Conservation (phyloP, 2,329 filamentous ascomycete genomes). For the Beauveria caledonica region DNA sequence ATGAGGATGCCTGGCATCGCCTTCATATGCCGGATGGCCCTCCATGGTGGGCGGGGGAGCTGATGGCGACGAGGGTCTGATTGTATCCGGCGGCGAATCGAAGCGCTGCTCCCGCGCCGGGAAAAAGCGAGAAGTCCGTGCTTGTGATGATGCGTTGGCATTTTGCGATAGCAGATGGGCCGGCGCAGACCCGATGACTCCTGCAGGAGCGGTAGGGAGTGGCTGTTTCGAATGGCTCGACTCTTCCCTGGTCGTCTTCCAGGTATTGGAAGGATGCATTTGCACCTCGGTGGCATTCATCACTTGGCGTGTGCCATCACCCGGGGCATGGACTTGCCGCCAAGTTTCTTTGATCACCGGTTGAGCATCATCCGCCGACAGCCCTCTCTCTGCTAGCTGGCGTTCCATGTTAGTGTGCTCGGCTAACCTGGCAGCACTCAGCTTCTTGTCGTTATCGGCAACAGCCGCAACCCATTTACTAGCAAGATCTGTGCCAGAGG, state of each 20-base stretch:
- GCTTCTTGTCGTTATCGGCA: constrained; percentile 38
- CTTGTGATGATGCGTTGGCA: constrained; percentile 32
- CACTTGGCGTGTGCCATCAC: constrained; percentile 27
- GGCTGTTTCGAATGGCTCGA: neutral
- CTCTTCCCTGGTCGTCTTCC: constrained; percentile 25
- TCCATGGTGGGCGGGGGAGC: constrained; percentile 64
- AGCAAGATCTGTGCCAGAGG: constrained; percentile 24
- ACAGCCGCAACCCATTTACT: constrained; percentile 37
- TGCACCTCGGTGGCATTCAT: constrained; percentile 21
- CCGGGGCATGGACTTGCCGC: constrained; percentile 35
- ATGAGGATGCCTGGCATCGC: constrained; percentile 55
- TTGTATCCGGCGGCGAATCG: constrained; percentile 31
- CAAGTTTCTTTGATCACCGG: constrained; percentile 46
- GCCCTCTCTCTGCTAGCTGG: constrained; percentile 35
- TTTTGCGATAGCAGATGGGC: constrained; percentile 21
- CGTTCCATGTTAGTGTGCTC: constrained; percentile 35
- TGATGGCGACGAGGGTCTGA: constrained; percentile 50
- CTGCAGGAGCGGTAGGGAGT: neutral
- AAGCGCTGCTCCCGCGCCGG: constrained; percentile 43
- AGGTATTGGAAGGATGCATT: constrained; percentile 20
- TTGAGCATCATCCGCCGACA: constrained; percentile 36
- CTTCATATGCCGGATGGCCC: constrained; percentile 65
- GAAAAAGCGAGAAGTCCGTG: constrained; percentile 54
- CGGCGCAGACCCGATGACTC: constrained; percentile 3
- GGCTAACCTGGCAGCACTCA: constrained; percentile 30